A percentile compares a stretch with the other conserved stretches of the same genome.
These are phyloP conservation scores for Aspergillus transmontanensis DNA, from an alignment of 2,329 filamentous ascomycete genomes.

Conservation along the genomic window DNA sequence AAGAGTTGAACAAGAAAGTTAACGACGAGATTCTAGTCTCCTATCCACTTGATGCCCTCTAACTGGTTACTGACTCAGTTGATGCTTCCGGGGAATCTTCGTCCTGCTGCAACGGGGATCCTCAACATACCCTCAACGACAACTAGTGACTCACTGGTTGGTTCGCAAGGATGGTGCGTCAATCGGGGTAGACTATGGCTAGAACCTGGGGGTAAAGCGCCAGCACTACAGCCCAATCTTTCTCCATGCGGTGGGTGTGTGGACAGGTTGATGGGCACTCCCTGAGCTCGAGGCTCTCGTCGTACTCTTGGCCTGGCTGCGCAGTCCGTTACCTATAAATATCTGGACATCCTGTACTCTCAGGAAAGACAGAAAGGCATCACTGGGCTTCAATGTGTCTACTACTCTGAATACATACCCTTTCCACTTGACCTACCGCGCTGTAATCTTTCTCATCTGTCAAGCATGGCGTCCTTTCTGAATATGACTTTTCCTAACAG, in stretches of 20 bases:
- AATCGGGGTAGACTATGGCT: not conserved
- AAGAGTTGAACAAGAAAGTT: not conserved
- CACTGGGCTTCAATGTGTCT: not conserved
- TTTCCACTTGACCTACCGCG: not conserved
- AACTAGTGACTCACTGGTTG: not conserved
- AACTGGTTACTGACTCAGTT: not conserved
- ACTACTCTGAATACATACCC: not conserved
- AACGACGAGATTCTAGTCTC: not conserved
- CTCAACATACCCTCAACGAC: not conserved
- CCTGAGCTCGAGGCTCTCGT: not conserved
- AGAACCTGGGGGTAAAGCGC: not conserved
- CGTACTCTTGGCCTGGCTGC: not conserved
- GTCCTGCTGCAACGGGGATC: not conserved
- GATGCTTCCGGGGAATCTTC: not conserved
- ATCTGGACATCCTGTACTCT: not conserved
- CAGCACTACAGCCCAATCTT: not conserved
- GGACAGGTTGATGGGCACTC: not conserved
- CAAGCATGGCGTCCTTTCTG: not conserved
- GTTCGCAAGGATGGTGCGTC: not conserved
- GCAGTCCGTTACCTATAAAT: not conserved
- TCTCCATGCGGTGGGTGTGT: not conserved
- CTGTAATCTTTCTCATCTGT: not conserved
- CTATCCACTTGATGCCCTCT: not conserved
- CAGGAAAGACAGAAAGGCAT: not conserved
- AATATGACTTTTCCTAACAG: not conserved